Percentiles rank a stretch among this genome's conserved stretches.
phyloP scores from a whole-genome alignment of 208 protist genomes.

The Porcisia deanei region DNA sequence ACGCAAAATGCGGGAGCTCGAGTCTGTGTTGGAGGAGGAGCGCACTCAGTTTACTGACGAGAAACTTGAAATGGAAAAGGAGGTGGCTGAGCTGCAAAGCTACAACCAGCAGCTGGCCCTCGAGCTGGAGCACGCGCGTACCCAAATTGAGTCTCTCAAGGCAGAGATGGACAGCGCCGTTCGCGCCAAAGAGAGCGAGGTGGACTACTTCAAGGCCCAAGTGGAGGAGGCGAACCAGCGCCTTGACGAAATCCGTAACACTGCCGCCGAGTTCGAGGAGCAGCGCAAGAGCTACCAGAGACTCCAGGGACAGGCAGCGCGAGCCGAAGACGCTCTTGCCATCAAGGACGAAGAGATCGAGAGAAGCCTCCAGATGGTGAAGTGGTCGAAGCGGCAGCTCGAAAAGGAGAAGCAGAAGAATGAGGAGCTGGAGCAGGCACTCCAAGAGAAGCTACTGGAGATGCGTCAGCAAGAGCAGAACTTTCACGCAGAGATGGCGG shows the following conservation, averaged over 20 bases:
- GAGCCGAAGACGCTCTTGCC: conserved; percentile 66
- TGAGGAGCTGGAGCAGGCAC: conserved; percentile 71
- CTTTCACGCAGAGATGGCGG: conserved; percentile 63
- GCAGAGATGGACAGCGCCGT: conserved; percentile 59
- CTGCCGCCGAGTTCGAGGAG: conserved; percentile 71
- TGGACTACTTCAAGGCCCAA: conserved; percentile 72
- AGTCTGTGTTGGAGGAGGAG: conserved; percentile 79
- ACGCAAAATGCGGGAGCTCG: conserved; percentile 76
- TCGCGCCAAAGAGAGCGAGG: conserved; percentile 77
- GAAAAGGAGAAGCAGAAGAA: conserved; percentile 87
- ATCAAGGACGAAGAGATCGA: conserved; percentile 81
- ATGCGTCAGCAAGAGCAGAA: conserved; percentile 75
- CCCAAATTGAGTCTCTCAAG: conserved; percentile 51
- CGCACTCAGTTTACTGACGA: conserved; percentile 79
- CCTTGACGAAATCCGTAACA: conserved; percentile 69
- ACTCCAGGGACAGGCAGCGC: conserved; percentile 80
- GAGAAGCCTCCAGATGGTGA: conserved; percentile 86
- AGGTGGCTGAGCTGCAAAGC: conserved; percentile 64
- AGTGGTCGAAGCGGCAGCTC: conserved; percentile 85
- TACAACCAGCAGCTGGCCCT: conserved; percentile 87
- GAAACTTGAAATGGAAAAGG: conserved; percentile 57
- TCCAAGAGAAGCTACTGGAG: conserved; percentile 82
- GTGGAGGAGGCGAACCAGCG: conserved; percentile 51
- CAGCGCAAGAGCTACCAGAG: conserved; percentile 79
- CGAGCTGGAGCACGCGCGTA: conserved; percentile 78